Evolutionary conservation across 768 basidiomycete species (phyloP), one percentile per base, ranked within the genome.

Genomic region (Dacryopinax primogenitus): DNA sequence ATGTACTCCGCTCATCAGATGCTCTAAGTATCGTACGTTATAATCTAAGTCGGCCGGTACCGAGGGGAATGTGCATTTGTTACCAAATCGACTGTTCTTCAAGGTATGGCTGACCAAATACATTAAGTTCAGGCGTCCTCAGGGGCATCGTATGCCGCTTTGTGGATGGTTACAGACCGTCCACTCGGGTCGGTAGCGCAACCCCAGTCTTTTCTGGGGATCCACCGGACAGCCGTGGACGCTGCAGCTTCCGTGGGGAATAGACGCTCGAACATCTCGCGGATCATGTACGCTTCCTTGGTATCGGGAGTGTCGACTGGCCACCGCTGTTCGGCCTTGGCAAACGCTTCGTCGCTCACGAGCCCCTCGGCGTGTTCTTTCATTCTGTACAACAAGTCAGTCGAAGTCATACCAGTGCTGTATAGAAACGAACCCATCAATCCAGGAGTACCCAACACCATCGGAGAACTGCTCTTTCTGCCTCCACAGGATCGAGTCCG

Each of bases 381-480:
- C 66, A 99, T 90, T 47, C 92, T 92, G 71, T 66, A 63, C 67
- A 58, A 44, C 7, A 33, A 63, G 33, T 45, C 33, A 32, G 18
- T 12, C 41, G 30, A 2, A 36, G 63, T 45, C 9, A 33, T 7
- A 37, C 23, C 23, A 63, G 34, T 62, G 16, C 11, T 26, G 66
- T 36, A 39, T 28, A 15, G 28, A 4, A 4, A 71, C 82, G 44
- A 71, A 89, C 89, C 93, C 92, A 71, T 98, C 94, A 72, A 98
- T 98, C 94, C 95, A 97, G 33, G 92, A 94, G 77, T 96, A 97
- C 33, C 95, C 94, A 64, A 96, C 93, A 64, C 96, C 96, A 72
- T 99, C 96, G 1, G 94, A 97, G 78, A 99, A 99, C 72, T 98
- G 94, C 77, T 99, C 96, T 75, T 99, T 99, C 75, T 99, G 96